A percentile compares a stretch with the other conserved stretches of the same genome.
Conservation (phyloP, 2,329 filamentous ascomycete genomes). For the Pseudocercospora musae region DNA sequence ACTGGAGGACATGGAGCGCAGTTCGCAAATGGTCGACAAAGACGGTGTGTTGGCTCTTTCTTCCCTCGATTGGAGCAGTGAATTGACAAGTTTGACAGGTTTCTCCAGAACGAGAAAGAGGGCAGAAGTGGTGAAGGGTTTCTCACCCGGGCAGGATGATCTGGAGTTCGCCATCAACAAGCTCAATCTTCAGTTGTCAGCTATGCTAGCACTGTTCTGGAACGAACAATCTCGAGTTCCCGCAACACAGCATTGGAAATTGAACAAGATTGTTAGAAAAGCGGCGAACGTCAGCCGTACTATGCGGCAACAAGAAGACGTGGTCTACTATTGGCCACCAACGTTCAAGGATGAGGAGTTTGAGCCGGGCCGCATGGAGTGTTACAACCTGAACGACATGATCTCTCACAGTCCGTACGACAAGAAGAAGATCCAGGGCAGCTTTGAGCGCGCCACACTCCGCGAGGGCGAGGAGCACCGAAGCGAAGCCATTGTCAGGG, state of each 20-base stretch:
- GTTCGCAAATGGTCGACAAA: slow-evolving; percentile 35
- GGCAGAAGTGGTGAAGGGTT: slow-evolving; percentile 13
- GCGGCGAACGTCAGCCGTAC: slow-evolving; percentile 23
- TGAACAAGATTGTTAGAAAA: slow-evolving; percentile 20
- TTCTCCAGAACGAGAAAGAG: slow-evolving; percentile 28
- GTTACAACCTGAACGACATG: slow-evolving; percentile 28
- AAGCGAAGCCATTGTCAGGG: slow-evolving; percentile 29
- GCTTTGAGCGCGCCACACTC: slow-evolving; percentile 20
- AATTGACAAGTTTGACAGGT: slow-evolving; percentile 21
- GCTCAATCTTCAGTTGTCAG: slow-evolving; percentile 11
- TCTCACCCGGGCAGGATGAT: not conserved
- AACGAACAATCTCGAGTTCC: not conserved
- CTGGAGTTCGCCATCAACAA: not conserved
- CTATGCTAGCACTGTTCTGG: slow-evolving; percentile 20
- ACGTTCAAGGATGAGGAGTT: slow-evolving; percentile 35
- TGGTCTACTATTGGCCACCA: slow-evolving; percentile 32
- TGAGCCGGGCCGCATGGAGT: slow-evolving; percentile 30
- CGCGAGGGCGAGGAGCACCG: slow-evolving; percentile 11
- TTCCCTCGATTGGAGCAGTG: not conserved
- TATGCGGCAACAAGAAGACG: slow-evolving; percentile 24
- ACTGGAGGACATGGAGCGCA: slow-evolving; percentile 39
- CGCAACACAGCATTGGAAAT: not conserved
- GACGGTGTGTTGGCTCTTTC: slow-evolving; percentile 33
- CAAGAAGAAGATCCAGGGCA: slow-evolving; percentile 17
- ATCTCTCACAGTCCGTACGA: slow-evolving; percentile 25